Conservation (phyloP, 202 grass and related monocot genomes). For the Sporobolus alterniflorus region DNA sequence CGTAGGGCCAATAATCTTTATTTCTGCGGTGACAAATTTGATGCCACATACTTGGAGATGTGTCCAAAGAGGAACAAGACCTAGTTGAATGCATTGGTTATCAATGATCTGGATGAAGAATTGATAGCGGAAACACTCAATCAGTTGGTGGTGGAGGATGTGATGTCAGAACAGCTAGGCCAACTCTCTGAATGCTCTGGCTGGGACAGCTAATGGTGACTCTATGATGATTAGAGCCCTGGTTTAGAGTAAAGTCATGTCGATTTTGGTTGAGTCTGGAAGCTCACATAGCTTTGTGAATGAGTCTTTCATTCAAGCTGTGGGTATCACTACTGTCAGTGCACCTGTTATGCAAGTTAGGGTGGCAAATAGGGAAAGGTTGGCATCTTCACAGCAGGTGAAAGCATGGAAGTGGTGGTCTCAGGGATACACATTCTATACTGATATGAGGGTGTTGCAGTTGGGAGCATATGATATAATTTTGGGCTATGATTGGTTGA, state of each 20-base stretch:
- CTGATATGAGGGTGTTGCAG: no score
- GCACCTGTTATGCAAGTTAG: no score
- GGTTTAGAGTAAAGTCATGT: background rate
- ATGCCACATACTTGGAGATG: accelerated
- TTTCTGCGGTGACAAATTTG: background rate
- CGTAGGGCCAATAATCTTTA: background rate
- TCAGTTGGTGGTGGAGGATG: background rate
- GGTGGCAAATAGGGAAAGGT: no score
- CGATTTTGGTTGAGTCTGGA: background rate
- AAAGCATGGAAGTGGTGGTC: no score
- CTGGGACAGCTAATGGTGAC: background rate
- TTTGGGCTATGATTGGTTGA: no score
- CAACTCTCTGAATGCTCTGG: background rate
- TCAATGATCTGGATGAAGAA: background rate
- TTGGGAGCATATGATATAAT: no score
- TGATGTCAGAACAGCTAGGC: accelerated
- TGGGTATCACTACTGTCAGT: no score
- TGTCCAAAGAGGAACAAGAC: background rate
- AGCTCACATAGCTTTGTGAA: background rate
- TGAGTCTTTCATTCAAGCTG: background rate
- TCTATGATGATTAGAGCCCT: background rate
- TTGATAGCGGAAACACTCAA: no score
- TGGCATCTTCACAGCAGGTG: no score
- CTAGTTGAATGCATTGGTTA: background rate
- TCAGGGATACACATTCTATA: no score